These are phyloP conservation scores for Starmerella apicola DNA, from an alignment of 805 yeast species.

Conservation along the genomic window DNA sequence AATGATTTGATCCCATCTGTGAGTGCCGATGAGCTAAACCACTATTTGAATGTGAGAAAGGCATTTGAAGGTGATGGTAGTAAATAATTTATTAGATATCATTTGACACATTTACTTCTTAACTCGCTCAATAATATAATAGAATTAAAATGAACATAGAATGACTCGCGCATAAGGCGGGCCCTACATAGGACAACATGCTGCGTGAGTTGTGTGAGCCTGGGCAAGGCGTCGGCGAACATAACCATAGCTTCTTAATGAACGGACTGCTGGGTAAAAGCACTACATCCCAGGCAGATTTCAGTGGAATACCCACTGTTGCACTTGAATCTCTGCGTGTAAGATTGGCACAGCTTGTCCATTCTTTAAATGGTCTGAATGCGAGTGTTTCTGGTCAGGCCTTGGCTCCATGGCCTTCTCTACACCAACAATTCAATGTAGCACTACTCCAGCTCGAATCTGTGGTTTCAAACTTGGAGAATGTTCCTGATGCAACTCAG, in stretches of 20 bases:
- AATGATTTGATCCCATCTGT: conserved; percentile 69
- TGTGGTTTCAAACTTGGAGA: conserved; percentile 55
- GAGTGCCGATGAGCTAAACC: conserved; percentile 72
- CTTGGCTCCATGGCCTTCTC: conserved; percentile 45
- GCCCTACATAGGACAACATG: no score
- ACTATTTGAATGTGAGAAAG: conserved; percentile 65
- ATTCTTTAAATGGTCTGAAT: conserved; percentile 46
- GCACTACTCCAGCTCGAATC: conserved; percentile 71
- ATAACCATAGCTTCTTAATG: neutral
- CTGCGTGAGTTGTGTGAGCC: no score
- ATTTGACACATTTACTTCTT: no score
- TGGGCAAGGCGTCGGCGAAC: no score
- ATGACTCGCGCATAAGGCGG: neutral
- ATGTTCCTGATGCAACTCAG: conserved; percentile 45
- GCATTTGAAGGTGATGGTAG: conserved; percentile 71
- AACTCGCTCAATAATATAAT: no score
- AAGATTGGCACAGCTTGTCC: conserved; percentile 32
- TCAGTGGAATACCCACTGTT: conserved; percentile 19
- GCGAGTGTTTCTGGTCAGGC: conserved; percentile 38
- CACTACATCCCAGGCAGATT: conserved; percentile 4
- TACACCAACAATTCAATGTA: conserved; percentile 77
- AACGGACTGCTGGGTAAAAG: neutral
- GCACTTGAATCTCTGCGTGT: conserved; percentile 20
- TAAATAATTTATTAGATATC: neutral
- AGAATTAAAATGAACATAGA: no score